phyloP scores from a whole-genome alignment of 2,329 filamentous ascomycete species.

The Fusarium setosum region DNA sequence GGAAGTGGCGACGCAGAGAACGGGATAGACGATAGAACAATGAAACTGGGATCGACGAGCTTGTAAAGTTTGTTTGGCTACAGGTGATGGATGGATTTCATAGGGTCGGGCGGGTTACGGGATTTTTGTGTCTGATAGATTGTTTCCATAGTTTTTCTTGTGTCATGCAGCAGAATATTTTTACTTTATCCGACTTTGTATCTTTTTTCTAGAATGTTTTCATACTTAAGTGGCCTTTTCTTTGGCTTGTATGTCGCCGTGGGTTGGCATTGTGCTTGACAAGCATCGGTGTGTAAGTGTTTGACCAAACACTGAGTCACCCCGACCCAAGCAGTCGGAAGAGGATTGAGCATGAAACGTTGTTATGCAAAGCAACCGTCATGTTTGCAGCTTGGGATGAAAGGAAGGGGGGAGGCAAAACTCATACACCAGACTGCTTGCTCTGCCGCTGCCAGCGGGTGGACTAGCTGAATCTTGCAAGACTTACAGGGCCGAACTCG shows the following conservation, averaged over 20 bases:
- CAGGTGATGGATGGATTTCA: slow-evolving; percentile 4
- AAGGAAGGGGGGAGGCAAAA: not conserved
- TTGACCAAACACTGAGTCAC: slow-evolving; percentile 18
- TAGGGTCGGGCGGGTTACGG: not conserved
- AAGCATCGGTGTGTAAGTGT: slow-evolving; percentile 6
- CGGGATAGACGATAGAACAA: not conserved
- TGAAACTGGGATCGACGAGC: not conserved
- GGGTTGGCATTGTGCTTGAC: slow-evolving; percentile 2
- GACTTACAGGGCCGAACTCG: not conserved
- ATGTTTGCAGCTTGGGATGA: not conserved
- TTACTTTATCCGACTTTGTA: not conserved
- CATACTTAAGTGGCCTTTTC: not conserved
- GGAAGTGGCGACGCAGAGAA: slow-evolving; percentile 23
- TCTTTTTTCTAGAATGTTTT: slow-evolving; percentile 23
- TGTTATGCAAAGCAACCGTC: not conserved
- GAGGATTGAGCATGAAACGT: not conserved
- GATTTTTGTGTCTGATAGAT: not conserved
- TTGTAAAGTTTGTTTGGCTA: not conserved
- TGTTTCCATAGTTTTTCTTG: not conserved
- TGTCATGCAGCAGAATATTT: not conserved
- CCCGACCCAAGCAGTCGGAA: not conserved
- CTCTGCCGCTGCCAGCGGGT: not conserved
- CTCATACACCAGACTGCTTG: not conserved
- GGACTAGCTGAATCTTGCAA: not conserved
- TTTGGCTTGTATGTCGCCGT: not conserved